phyloP scores from a whole-genome alignment of 768 basidiomycete genomes.

The Termitomyces heimii region DNA sequence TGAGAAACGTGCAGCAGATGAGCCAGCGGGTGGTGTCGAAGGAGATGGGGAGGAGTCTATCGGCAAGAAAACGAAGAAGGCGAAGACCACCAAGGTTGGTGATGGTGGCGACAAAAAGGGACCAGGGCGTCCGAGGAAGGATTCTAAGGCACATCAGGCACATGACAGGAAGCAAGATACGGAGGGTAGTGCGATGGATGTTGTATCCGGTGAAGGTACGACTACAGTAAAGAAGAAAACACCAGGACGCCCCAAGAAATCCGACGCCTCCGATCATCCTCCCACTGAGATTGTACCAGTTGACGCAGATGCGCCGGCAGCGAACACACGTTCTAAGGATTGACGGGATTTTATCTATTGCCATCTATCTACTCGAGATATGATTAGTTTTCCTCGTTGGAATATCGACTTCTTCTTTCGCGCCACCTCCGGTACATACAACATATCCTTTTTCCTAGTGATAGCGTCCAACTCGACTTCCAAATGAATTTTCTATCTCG shows the following conservation, averaged over 20 bases:
- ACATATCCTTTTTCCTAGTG: background rate
- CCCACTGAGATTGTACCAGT: background rate
- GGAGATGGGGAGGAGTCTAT: conserved; percentile 14
- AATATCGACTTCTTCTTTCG: background rate
- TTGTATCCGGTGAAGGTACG: background rate
- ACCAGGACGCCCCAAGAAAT: conserved; percentile 8
- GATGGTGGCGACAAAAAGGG: conserved; percentile 11
- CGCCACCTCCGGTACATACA: background rate
- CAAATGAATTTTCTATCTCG: background rate
- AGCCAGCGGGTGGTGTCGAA: background rate
- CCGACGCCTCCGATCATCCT: conserved; percentile 3
- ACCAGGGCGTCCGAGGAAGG: conserved; percentile 14
- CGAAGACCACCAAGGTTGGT: conserved; percentile 9
- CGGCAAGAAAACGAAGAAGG: conserved; percentile 19
- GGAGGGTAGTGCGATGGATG: background rate
- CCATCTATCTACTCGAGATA: background rate
- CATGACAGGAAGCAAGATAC: background rate
- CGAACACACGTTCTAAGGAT: conserved; percentile 13
- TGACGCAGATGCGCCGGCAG: conserved; percentile 1
- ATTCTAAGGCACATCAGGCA: conserved; percentile 6
- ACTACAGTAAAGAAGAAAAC: conserved; percentile 4
- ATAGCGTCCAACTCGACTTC: background rate
- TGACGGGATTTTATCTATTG: background rate
- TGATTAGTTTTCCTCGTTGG: no score
- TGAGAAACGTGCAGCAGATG: conserved; percentile 10